phyloP scores from a whole-genome alignment of 1,139 yeast genomes.

The Magnusiomyces fungicola region DNA sequence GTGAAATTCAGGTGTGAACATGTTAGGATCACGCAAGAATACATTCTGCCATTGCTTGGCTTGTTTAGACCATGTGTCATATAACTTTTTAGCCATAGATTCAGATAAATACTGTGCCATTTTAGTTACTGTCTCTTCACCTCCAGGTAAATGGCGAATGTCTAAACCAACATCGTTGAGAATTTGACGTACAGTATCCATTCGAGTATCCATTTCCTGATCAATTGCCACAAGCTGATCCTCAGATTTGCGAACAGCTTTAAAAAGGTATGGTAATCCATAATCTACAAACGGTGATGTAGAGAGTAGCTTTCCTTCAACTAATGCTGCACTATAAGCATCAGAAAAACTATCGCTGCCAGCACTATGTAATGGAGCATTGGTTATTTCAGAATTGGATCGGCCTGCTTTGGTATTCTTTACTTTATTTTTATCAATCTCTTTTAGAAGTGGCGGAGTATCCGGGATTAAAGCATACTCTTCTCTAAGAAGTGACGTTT shows the following conservation, averaged over 20 bases:
- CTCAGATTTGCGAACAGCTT: conserved; percentile 50
- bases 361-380: not conserved
- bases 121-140: conserved; percentile 18
- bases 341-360: not conserved
- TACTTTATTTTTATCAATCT: not conserved
- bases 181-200: conserved; percentile 14
- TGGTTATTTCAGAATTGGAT: not conserved
- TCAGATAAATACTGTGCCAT: conserved; percentile 23
- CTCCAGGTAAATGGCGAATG: conserved; percentile 23
- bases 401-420: not conserved
- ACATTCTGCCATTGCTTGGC: conserved; percentile 58
- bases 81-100: conserved; percentile 22
- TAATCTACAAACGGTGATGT: conserved; percentile 71
- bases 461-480: conserved; percentile 51
- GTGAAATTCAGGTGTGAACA: conserved; percentile 62
- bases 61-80: conserved; percentile 29
- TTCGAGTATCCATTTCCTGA: conserved; percentile 25
- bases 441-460: conserved; percentile 13
- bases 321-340: conserved; percentile 17
- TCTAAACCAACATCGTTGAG: conserved; percentile 17
- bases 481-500: conserved; percentile 72
- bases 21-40: conserved; percentile 41
- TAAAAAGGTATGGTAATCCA: conserved; percentile 56
- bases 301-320: conserved; percentile 42
- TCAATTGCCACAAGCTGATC: conserved; percentile 35